Percentiles rank a stretch among this genome's conserved stretches.
Conservation (phyloP, 1,284 basidiomycete species). For the Apiotrichum sp. region DNA sequence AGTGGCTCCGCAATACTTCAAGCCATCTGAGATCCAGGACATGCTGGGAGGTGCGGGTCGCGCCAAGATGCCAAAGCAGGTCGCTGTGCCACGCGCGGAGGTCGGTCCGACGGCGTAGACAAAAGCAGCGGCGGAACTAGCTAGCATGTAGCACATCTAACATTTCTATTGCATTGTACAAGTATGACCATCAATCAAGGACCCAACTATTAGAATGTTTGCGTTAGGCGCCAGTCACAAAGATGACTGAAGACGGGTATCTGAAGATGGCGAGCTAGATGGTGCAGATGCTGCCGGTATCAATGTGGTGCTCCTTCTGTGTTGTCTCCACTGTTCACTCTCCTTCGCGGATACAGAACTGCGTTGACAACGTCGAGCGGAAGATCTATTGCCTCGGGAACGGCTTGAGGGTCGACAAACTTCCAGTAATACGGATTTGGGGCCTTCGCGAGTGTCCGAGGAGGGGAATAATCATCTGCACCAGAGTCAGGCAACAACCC, state of each 20-base stretch:
- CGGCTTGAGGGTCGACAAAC: constrained; percentile 46
- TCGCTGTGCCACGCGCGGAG: neutral
- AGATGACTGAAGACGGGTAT: too few relatives aligned
- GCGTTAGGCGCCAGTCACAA: too few relatives aligned
- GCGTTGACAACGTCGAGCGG: constrained; percentile 75
- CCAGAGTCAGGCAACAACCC: neutral
- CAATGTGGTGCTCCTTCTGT: neutral
- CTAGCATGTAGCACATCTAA: too few relatives aligned
- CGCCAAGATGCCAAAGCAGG: constrained; percentile 79
- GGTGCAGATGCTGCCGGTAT: too few relatives aligned
- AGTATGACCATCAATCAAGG: too few relatives aligned
- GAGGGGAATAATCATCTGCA: constrained; percentile 6
- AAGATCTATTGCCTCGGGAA: constrained; percentile 68
- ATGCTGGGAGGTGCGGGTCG: constrained; percentile 61
- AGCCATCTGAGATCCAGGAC: constrained; percentile 76
- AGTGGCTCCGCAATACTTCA: constrained; percentile 95
- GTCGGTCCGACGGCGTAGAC: neutral
- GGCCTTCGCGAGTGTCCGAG: neutral
- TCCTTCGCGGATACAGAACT: constrained; percentile 52
- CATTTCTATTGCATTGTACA: too few relatives aligned
- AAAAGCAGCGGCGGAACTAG: neutral
- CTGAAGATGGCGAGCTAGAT: too few relatives aligned
- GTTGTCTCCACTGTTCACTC: neutral
- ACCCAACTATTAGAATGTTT: too few relatives aligned
- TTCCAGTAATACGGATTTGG: constrained; percentile 25